These are phyloP conservation scores for Calophaca sinica DNA, from an alignment of 306 rosid species.

Conservation along the genomic window DNA sequence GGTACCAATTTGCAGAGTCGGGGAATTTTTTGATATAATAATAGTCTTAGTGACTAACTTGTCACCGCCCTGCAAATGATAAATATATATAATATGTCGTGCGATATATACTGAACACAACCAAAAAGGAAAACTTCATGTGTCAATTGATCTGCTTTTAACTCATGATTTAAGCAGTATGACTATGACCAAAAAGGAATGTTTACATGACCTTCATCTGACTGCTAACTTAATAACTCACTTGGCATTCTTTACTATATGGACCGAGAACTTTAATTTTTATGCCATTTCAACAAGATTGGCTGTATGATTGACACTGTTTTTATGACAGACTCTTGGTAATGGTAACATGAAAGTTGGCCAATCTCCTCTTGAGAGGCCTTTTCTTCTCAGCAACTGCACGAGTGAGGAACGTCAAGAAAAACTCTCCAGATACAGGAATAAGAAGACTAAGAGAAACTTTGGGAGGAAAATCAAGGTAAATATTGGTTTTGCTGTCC, in stretches of 20 bases:
- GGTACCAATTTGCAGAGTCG: no score
- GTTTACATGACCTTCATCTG: no score
- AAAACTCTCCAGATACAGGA: constrained; percentile 90
- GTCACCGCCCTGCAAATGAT: no score
- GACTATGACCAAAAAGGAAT: no score
- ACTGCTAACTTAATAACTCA: no score
- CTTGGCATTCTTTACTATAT: constrained; percentile 18
- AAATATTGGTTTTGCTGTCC: constrained; percentile 6
- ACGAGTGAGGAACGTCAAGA: constrained; percentile 82
- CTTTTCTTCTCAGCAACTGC: constrained; percentile 69
- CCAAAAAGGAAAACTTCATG: no score
- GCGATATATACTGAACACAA: no score
- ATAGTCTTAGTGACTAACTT: no score
- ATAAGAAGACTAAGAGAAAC: constrained; percentile 88
- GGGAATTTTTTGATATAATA: no score
- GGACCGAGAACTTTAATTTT: constrained; percentile 52
- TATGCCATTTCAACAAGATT: constrained; percentile 53
- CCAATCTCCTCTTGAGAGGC: constrained; percentile 68
- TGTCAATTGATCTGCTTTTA: no score
- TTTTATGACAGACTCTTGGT: constrained; percentile 80
- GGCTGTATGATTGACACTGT: constrained; percentile 54
- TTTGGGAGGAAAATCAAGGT: constrained; percentile 98
- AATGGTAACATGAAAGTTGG: constrained; percentile 52
- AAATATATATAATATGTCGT: no score
- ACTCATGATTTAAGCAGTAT: no score